Conservation (phyloP, 2,329 filamentous ascomycete species). For the Polychaeton citri region DNA sequence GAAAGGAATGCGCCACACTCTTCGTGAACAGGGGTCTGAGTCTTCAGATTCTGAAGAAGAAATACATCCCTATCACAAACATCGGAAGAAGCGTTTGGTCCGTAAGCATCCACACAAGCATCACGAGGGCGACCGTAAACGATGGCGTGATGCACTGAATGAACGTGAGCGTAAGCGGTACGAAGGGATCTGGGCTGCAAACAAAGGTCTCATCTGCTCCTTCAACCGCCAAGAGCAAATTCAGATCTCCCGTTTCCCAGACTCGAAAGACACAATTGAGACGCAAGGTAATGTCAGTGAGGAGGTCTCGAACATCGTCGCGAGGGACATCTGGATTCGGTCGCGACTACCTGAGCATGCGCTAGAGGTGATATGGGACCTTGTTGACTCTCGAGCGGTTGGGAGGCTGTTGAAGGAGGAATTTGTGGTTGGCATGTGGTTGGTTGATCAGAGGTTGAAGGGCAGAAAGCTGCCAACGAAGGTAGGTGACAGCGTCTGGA, state of each 20-base stretch:
- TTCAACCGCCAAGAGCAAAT: slow-evolving; percentile 12
- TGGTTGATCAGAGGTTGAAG: slow-evolving; percentile 68
- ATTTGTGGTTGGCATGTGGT: slow-evolving; percentile 74
- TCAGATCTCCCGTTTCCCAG: not conserved
- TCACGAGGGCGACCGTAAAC: slow-evolving; percentile 57
- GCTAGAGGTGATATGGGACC: slow-evolving; percentile 62
- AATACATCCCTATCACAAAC: slow-evolving; percentile 35
- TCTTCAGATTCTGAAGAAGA: slow-evolving; percentile 26
- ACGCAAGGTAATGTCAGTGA: slow-evolving; percentile 22
- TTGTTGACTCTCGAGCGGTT: slow-evolving; percentile 44
- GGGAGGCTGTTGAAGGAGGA: slow-evolving; percentile 53
- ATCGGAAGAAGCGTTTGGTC: slow-evolving; percentile 45
- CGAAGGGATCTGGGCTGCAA: slow-evolving; percentile 75
- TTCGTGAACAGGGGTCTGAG: slow-evolving; percentile 39
- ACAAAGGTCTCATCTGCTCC: slow-evolving; percentile 43
- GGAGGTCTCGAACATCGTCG: slow-evolving; percentile 53
- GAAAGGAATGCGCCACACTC: slow-evolving; percentile 48
- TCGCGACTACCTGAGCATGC: slow-evolving; percentile 55
- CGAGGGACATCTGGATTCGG: slow-evolving; percentile 61
- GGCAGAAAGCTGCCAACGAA: slow-evolving; percentile 62
- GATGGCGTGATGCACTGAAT: slow-evolving; percentile 65
- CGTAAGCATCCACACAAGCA: slow-evolving; percentile 55
- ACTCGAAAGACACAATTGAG: slow-evolving; percentile 1
- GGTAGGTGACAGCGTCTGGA: slow-evolving; percentile 65
- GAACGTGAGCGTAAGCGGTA: slow-evolving; percentile 64